Evolutionary conservation across 2,329 filamentous ascomycete species (phyloP).

Genomic region (Talaromyces rugulosus): DNA sequence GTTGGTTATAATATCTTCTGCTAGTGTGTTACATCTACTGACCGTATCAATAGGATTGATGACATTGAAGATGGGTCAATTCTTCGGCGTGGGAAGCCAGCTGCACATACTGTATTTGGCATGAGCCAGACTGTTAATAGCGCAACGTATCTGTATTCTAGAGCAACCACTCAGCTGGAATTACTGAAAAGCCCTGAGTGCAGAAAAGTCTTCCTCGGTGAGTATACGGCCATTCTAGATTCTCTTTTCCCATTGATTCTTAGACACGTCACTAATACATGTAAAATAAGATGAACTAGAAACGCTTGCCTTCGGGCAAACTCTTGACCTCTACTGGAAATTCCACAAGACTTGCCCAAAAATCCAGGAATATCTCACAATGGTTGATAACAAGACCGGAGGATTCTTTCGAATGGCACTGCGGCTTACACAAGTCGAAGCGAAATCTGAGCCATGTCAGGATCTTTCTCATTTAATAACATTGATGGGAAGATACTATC

Average conservation of each 20-base stretch:
- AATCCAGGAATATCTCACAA: constrained; percentile 20
- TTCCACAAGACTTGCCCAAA: constrained; percentile 16
- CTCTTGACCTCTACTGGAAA: constrained; percentile 21
- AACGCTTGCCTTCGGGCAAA: constrained; percentile 17
- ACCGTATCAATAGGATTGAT: constrained; percentile 23
- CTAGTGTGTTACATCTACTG: not conserved
- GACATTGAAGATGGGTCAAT: constrained; percentile 37
- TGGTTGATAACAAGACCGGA: constrained; percentile 26
- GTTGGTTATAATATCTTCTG: not conserved
- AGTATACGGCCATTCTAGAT: not conserved
- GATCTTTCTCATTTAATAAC: constrained; percentile 12
- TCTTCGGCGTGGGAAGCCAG: constrained; percentile 31
- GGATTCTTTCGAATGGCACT: constrained; percentile 19
- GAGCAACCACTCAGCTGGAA: constrained; percentile 13
- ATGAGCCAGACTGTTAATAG: constrained; percentile 33
- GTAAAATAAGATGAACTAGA: not conserved
- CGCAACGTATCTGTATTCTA: constrained; percentile 25
- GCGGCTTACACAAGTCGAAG: constrained; percentile 14
- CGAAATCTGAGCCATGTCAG: not conserved
- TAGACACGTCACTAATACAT: not conserved
- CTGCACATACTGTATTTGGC: constrained; percentile 35
- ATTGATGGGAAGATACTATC: constrained; percentile 23
- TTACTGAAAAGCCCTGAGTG: not conserved
- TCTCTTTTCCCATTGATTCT: not conserved
- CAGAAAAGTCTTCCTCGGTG: not conserved